These are phyloP conservation scores for Pholiota microspora DNA, from an alignment of 768 basidiomycete genomes.

Conservation along the genomic window DNA sequence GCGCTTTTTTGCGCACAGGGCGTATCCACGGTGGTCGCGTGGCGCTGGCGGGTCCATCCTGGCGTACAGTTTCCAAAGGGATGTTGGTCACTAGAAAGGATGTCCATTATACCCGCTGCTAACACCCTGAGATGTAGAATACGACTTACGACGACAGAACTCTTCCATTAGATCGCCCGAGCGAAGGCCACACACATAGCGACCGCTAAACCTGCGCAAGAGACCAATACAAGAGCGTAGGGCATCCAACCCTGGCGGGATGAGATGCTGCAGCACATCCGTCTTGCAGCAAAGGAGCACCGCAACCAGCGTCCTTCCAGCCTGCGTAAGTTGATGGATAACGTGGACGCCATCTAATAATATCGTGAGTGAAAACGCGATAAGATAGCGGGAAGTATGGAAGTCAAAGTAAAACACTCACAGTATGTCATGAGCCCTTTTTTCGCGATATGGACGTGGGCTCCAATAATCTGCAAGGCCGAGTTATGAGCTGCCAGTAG, in stretches of 20 bases:
- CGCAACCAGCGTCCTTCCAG: constrained; percentile 86
- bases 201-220: constrained; percentile 84
- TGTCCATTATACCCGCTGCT: constrained; percentile 4
- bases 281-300: constrained; percentile 85
- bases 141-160: constrained; percentile 75
- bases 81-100: constrained; percentile 69
- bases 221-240: constrained; percentile 86
- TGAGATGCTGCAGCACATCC: constrained; percentile 71
- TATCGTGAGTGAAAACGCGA: constrained; percentile 9
- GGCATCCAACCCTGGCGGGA: constrained; percentile 81
- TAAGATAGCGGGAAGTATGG: constrained; percentile 5
- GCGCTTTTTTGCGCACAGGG: constrained; percentile 78
- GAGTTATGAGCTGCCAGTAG: constrained; percentile 74
- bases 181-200: constrained; percentile 88
- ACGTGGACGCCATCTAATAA: constrained; percentile 86
- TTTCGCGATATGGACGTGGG: constrained; percentile 82
- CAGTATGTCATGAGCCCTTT: constrained; percentile 94
- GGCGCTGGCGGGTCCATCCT: constrained; percentile 43
- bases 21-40: constrained; percentile 84
- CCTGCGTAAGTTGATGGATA: constrained; percentile 93
- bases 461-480: constrained; percentile 78
- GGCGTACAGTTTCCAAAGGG: constrained; percentile 69
- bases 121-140: constrained; percentile 2
- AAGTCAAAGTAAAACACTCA: constrained; percentile 39
- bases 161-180: constrained; percentile 95